phyloP scores from a whole-genome alignment of 129 eudicot genomes.

The Lonicera japonica region DNA sequence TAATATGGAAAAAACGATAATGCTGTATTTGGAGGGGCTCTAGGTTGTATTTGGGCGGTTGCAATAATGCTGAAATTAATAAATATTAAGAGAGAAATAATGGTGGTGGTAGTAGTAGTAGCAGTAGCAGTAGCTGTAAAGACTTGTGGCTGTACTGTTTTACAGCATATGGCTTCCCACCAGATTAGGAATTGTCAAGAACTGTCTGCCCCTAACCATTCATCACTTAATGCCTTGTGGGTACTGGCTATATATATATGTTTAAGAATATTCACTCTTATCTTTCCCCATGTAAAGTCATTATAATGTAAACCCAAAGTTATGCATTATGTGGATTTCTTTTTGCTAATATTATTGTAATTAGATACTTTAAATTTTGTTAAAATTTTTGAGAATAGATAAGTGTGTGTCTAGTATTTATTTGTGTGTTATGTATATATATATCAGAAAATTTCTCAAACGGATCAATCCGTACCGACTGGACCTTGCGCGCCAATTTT shows the following conservation, averaged over 20 bases:
- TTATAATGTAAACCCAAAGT: too few relatives aligned
- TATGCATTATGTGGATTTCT: too few relatives aligned
- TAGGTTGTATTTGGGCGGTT: background rate
- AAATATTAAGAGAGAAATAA: background rate
- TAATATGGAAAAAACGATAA: background rate
- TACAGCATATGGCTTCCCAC: slow-evolving; percentile 19
- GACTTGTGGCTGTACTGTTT: slow-evolving; percentile 2
- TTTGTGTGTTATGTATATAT: too few relatives aligned
- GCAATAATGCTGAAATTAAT: background rate
- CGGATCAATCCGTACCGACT: too few relatives aligned
- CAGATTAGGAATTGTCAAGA: slow-evolving; percentile 2
- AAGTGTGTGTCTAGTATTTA: too few relatives aligned
- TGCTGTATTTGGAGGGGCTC: background rate
- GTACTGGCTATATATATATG: background rate
- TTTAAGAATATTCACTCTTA: background rate
- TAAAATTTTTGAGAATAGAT: too few relatives aligned
- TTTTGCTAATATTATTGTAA: too few relatives aligned
- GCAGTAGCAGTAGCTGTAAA: slow-evolving; percentile 10
- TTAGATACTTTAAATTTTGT: too few relatives aligned
- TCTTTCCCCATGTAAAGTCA: too few relatives aligned
- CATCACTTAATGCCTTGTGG: slow-evolving; percentile 19
- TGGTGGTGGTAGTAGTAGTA: background rate
- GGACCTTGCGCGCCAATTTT: too few relatives aligned
- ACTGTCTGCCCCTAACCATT: slow-evolving; percentile 7
- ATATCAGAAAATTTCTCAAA: too few relatives aligned